Conservation (phyloP, 352 stramenopile genomes). For the Heterotrichella gracilis region DNA sequence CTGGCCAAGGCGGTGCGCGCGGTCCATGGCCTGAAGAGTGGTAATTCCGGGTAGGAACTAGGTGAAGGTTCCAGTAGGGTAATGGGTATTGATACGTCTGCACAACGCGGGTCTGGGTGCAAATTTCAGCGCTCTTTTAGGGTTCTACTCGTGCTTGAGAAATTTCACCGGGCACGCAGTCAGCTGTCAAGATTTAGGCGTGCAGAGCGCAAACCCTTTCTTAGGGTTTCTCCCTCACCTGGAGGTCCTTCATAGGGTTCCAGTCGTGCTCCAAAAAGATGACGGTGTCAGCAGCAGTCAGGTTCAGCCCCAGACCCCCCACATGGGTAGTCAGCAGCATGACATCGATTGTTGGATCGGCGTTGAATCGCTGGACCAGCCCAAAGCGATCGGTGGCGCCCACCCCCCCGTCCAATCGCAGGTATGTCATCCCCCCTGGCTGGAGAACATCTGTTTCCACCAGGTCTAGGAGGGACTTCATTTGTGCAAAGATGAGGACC, state of each 20-base stretch:
- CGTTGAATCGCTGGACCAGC: constrained; percentile 57
- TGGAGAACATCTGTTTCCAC: constrained; percentile 43
- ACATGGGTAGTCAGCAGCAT: constrained; percentile 70
- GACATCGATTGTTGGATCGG: constrained; percentile 50
- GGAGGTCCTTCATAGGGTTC: constrained; percentile 76
- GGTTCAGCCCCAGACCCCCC: constrained; percentile 66
- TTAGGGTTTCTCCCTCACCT: too few relatives aligned
- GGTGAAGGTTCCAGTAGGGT: too few relatives aligned
- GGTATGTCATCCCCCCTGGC: constrained; percentile 28
- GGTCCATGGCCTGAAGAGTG: constrained; percentile 53
- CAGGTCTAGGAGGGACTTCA: constrained; percentile 56
- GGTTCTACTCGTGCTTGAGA: too few relatives aligned
- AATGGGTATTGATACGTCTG: too few relatives aligned
- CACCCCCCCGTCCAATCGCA: constrained; percentile 58
- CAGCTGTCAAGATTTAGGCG: too few relatives aligned
- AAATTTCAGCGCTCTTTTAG: too few relatives aligned
- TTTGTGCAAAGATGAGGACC: constrained; percentile 74
- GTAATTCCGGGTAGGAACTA: too few relatives aligned
- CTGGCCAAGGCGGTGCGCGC: constrained; percentile 50
- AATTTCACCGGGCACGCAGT: too few relatives aligned
- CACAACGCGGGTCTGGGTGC: too few relatives aligned
- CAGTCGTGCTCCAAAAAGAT: constrained; percentile 88
- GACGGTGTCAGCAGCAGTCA: constrained; percentile 72
- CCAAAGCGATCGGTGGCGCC: constrained; percentile 29
- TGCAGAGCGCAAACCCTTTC: too few relatives aligned